phyloP scores from a whole-genome alignment of 306 rosid genomes.

The Vigna unguiculata region DNA sequence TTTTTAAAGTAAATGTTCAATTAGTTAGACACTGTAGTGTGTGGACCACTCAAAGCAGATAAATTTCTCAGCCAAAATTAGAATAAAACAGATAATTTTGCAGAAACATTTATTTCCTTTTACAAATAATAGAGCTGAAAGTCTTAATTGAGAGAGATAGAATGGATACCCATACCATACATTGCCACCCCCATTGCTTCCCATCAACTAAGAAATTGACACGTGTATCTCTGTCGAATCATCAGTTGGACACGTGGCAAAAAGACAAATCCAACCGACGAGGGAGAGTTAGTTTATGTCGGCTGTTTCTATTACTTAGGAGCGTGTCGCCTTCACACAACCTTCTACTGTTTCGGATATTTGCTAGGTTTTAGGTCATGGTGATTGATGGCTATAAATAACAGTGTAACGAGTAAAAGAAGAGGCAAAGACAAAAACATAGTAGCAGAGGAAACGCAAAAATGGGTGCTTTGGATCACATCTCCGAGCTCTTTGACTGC shows the following conservation, averaged over 20 bases:
- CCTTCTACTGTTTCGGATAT: background rate
- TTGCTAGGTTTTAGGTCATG: background rate
- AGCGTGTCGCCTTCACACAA: background rate
- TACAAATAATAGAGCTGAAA: too few relatives aligned
- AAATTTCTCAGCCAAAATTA: too few relatives aligned
- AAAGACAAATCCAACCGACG: slow-evolving; percentile 34
- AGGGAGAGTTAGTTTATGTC: background rate
- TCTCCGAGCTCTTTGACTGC: slow-evolving; percentile 56
- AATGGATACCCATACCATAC: too few relatives aligned
- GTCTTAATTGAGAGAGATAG: too few relatives aligned
- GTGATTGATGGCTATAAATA: slow-evolving; percentile 27
- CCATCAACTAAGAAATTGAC: background rate
- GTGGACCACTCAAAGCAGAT: too few relatives aligned
- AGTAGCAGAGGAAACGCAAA: background rate
- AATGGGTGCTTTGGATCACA: slow-evolving; percentile 66
- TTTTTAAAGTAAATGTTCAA: too few relatives aligned
- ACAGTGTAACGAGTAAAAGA: background rate
- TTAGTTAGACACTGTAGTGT: too few relatives aligned
- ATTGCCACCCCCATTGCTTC: background rate
- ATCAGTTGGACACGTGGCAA: background rate
- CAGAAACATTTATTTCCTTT: too few relatives aligned
- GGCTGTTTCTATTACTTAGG: background rate
- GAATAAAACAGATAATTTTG: too few relatives aligned
- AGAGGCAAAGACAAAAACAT: too few relatives aligned
- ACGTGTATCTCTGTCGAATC: background rate